Conservation (phyloP, 768 basidiomycete species). For the Butyriboletus loyo region DNA sequence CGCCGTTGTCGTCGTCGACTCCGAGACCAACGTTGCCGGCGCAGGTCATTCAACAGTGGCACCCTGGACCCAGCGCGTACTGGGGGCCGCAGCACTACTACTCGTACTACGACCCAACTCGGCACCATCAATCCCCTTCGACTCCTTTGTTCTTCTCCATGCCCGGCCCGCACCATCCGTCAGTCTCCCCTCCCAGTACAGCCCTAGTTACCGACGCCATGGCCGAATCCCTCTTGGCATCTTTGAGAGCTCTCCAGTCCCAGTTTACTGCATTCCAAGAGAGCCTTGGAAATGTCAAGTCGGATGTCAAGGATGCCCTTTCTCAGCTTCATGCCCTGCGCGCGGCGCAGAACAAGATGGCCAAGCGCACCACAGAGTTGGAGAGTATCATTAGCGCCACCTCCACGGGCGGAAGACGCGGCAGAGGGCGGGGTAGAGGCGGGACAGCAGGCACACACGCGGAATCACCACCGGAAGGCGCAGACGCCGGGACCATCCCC, state of each 20-base stretch:
- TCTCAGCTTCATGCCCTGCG: constrained; percentile 14
- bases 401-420: background rate
- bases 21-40: background rate
- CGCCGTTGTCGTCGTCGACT: background rate
- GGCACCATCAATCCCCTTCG: background rate
- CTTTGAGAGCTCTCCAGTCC: constrained; percentile 7
- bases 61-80: background rate
- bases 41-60: background rate
- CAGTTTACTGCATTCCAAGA: constrained; percentile 17
- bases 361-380: constrained; percentile 6
- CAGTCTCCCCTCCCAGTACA: background rate
- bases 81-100: background rate
- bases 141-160: background rate
- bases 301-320: constrained; percentile 16
- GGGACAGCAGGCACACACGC: background rate
- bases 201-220: background rate
- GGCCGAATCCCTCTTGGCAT: background rate
- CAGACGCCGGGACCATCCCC: background rate
- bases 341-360: constrained; percentile 12
- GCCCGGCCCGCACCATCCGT: background rate
- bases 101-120: background rate
- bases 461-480: background rate
- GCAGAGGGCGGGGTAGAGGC: background rate
- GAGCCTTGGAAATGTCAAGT: constrained; percentile 2
- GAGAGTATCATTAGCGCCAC: constrained; percentile 14